Evolutionary conservation across 306 rosid genomes (phyloP).

Genomic region (Prunus padus): DNA sequence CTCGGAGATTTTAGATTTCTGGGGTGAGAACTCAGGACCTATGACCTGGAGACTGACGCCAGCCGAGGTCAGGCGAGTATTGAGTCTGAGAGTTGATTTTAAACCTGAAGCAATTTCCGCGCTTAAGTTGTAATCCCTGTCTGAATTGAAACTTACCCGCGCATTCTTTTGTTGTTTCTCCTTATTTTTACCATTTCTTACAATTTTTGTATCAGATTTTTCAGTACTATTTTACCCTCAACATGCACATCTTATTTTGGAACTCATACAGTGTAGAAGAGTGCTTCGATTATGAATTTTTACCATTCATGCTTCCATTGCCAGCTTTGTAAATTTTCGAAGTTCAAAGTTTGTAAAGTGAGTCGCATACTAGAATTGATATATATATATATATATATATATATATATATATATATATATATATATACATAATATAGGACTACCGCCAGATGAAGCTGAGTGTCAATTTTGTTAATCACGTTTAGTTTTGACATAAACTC

Average conservation of each 20-base stretch:
- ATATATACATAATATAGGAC: no score
- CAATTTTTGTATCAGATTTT: conserved; percentile 14
- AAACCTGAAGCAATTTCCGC: conserved; percentile 91
- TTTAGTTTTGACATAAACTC: no score
- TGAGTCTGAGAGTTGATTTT: conserved; percentile 88
- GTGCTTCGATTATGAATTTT: not conserved
- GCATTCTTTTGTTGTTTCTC: conserved; percentile 36
- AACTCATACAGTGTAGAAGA: conserved; percentile 2
- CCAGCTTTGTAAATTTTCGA: not conserved
- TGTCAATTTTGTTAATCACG: no score
- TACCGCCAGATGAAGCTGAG: no score
- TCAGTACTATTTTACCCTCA: not conserved
- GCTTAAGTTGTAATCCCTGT: conserved; percentile 58
- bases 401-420: no score
- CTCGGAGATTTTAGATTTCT: conserved; percentile 93
- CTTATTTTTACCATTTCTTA: conserved; percentile 3
- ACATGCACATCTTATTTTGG: not conserved
- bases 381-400: no score
- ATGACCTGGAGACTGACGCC: conserved; percentile 99
- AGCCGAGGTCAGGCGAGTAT: conserved; percentile 94
- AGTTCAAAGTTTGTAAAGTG: not conserved
- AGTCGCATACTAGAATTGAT: not conserved
- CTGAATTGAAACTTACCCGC: not conserved
- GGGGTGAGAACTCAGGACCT: conserved; percentile 99
- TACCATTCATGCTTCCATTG: not conserved